phyloP scores from a whole-genome alignment of 1,284 basidiomycete species.

The Fomitopsis schrenkii region DNA sequence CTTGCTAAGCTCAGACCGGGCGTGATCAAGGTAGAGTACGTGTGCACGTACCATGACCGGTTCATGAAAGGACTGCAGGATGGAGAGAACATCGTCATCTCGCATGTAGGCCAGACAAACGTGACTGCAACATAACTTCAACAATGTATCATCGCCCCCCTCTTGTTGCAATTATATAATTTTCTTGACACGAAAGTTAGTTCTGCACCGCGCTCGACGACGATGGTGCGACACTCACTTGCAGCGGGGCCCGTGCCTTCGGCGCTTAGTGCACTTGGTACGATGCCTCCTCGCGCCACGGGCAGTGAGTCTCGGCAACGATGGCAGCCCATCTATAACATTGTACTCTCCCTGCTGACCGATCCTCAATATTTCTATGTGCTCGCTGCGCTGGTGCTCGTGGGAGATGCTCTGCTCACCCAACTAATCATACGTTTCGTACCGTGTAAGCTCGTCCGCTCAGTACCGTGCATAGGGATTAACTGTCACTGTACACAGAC shows the following conservation, averaged over 20 bases:
- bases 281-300: not conserved
- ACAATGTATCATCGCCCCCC: too few relatives aligned
- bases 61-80: conserved; percentile 45
- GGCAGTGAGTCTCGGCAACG: not conserved
- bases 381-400: conserved; percentile 56
- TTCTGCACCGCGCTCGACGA: too few relatives aligned
- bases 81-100: conserved; percentile 30
- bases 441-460: conserved; percentile 57
- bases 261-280: not conserved
- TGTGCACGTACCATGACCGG: conserved; percentile 39
- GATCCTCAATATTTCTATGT: conserved; percentile 64
- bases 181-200: too few relatives aligned
- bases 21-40: conserved; percentile 36
- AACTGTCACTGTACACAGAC: conserved; percentile 45
- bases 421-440: conserved; percentile 76
- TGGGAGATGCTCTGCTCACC: conserved; percentile 74
- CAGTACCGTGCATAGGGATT: conserved; percentile 6
- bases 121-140: not conserved
- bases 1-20: conserved; percentile 33
- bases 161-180: too few relatives aligned
- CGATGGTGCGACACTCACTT: not conserved
- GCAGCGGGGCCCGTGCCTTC: too few relatives aligned
- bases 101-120: conserved; percentile 6
- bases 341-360: conserved; percentile 37
- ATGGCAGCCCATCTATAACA: conserved; percentile 3